These are phyloP conservation scores for Alternaria gaisen DNA, from an alignment of 2,329 filamentous ascomycete species.

Conservation along the genomic window DNA sequence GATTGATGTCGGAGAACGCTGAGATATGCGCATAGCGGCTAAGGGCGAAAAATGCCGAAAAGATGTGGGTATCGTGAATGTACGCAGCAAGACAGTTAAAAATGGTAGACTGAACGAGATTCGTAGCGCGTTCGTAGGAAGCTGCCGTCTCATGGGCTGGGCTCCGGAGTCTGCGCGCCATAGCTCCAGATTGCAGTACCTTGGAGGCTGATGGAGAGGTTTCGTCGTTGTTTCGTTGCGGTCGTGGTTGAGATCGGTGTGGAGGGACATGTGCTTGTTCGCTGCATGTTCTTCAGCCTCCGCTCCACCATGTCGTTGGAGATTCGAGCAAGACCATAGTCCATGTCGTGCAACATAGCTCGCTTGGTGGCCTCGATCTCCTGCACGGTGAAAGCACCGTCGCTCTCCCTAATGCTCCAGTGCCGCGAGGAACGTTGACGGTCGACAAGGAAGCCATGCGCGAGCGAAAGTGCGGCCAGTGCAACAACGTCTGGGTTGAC, in stretches of 20 bases:
- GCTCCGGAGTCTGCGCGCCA: slow-evolving; percentile 50
- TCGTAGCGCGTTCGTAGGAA: slow-evolving; percentile 7
- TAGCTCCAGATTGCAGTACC: slow-evolving; percentile 44
- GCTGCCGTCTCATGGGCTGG: slow-evolving; percentile 43
- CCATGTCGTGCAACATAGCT: slow-evolving; percentile 48
- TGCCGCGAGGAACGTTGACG: slow-evolving; percentile 38
- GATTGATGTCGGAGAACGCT: slow-evolving; percentile 15
- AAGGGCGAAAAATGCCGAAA: slow-evolving; percentile 15
- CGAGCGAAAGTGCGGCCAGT: slow-evolving; percentile 47
- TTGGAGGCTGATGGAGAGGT: slow-evolving; percentile 37
- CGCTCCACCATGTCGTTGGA: slow-evolving; percentile 42
- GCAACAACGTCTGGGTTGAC: slow-evolving; percentile 47
- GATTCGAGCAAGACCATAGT: slow-evolving; percentile 50
- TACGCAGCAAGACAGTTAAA: slow-evolving; percentile 15
- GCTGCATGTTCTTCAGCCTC: slow-evolving; percentile 45
- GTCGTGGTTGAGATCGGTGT: slow-evolving; percentile 4
- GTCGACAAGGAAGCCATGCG: slow-evolving; percentile 48
- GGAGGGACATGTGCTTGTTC: slow-evolving; percentile 14
- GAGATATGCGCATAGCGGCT: slow-evolving; percentile 4
- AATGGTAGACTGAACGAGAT: slow-evolving; percentile 9
- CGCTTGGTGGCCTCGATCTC: slow-evolving; percentile 47
- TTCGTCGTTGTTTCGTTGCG: slow-evolving; percentile 27
- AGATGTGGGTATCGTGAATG: slow-evolving; percentile 31
- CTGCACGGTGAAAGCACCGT: slow-evolving; percentile 33
- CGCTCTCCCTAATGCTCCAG: slow-evolving; percentile 45